A percentile compares a stretch with the other conserved stretches of the same genome.
Evolutionary conservation across 306 rosid species (phyloP).

Genomic region (Sindora glabra): DNA sequence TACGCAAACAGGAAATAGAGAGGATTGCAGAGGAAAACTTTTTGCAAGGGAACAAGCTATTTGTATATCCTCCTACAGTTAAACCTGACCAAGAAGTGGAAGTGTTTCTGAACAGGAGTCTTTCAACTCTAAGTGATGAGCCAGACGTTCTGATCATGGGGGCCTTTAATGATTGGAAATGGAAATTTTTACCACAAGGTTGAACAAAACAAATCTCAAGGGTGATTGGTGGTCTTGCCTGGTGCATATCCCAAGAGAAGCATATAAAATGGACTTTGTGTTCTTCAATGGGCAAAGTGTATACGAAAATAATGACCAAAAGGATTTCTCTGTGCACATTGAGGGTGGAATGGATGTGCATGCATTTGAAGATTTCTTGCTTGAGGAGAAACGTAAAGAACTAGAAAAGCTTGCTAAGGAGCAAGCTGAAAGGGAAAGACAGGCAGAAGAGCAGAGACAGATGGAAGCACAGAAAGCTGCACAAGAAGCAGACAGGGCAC

Average conservation of each 20-base stretch:
- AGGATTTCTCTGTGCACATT: constrained; percentile 59
- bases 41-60: constrained; percentile 46
- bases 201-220: constrained; percentile 40
- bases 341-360: constrained; percentile 69
- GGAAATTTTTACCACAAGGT: constrained; percentile 69
- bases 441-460: constrained; percentile 66
- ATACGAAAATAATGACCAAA: constrained; percentile 79
- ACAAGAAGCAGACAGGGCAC: constrained; percentile 56
- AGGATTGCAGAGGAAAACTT: constrained; percentile 51
- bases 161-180: constrained; percentile 85
- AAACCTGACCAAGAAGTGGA: constrained; percentile 79
- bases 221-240: constrained; percentile 97
- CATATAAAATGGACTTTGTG: constrained; percentile 77
- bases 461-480: constrained; percentile 72
- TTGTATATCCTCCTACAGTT: constrained; percentile 69
- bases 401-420: constrained; percentile 63
- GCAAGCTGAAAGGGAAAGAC: constrained; percentile 79
- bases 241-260: constrained; percentile 70
- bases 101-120: constrained; percentile 53
- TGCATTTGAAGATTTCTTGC: constrained; percentile 76
- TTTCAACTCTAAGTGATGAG: constrained; percentile 61
- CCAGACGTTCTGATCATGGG: constrained; percentile 70
- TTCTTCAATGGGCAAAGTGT: constrained; percentile 85
- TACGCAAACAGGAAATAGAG: constrained; percentile 29
- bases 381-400: constrained; percentile 84